Base-by-base conservation (phyloP, 768 basidiomycete species). In the Serendipita vermifera region DNA sequence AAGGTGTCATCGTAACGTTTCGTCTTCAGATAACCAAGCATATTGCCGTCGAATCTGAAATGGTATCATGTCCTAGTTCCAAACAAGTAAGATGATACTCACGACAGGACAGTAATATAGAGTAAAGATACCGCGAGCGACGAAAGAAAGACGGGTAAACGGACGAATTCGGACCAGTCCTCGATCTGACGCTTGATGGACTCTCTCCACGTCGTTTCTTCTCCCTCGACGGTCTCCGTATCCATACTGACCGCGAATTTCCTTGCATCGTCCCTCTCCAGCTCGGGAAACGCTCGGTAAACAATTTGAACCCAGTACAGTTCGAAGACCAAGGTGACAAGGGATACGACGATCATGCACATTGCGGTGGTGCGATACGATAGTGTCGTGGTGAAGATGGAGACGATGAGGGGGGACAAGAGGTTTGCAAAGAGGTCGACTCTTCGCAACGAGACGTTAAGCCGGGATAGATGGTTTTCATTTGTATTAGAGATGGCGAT, bases 21-120 rank as follows among this genome's bases (percentile, higher is more conserved):
- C 0, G 70, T 65, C 59, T 78, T 78, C 31, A 80, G 68, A 63
- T 72, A 80, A 0, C 70, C 65, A 20, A 80, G 63, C 74, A 80
- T 73, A 2, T 71, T 76, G 4, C 76, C 77, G 60, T 80, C 78
- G 59, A 78, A 36, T 9, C 35, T 36, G 46, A 11, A 51, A 51
- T 0, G 15, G 46, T n/a, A n/a, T n/a, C n/a, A n/a, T n/a, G n/a
- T n/a, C n/a, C n/a, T n/a, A n/a, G n/a, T n/a, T n/a, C n/a, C 2
- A 53, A 15, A 11, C 6, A 14, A n/a, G 20, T 7, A 15, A 46
- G 3, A 40, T 13, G 36, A 4, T n/a, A 58, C 60, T 14, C 33
- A 67, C 62, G 65, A 68, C 2, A 72, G 66, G 1, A 73, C 73
- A 0, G 73, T 74, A 33, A 77, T 63, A 57, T 75, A 76, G 0